phyloP scores from a whole-genome alignment of 169 alveolate genomes.

The Eimeria acervulina region DNA sequence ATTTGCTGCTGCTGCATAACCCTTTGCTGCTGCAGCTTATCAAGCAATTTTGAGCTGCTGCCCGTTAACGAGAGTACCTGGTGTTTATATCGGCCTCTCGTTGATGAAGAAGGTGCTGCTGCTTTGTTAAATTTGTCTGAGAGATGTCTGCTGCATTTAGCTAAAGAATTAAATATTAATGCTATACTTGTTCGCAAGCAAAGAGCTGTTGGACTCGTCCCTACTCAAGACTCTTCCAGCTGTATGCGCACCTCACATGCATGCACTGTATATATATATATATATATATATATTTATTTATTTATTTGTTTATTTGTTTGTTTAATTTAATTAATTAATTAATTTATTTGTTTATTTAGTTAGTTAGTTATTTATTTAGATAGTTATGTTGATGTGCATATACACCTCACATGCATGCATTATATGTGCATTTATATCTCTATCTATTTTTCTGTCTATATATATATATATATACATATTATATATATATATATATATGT shows the following conservation, averaged over 20 bases:
- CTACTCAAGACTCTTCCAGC: not conserved
- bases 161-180: conserved; percentile 4
- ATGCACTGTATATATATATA: not conserved
- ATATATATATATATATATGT: too few species aligned
- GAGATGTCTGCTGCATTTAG: not conserved
- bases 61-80: conserved; percentile 57
- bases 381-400: not conserved
- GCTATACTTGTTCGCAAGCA: conserved; percentile 31
- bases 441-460: too few species aligned
- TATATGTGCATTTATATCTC: too few species aligned
- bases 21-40: conserved; percentile 29
- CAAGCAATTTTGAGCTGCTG: not conserved
- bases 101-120: not conserved
- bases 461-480: too few species aligned
- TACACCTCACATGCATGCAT: too few species aligned
- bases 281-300: too few species aligned
- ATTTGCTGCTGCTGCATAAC: not conserved
- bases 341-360: too few species aligned
- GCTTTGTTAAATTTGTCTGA: conserved; percentile 54
- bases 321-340: too few species aligned
- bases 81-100: conserved; percentile 14
- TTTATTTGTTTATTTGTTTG: too few species aligned
- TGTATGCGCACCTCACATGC: not conserved
- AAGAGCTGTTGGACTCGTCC: conserved; percentile 67
- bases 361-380: not conserved